phyloP scores from a whole-genome alignment of 2,329 filamentous ascomycete species.

The Periconia macrospinosa region DNA sequence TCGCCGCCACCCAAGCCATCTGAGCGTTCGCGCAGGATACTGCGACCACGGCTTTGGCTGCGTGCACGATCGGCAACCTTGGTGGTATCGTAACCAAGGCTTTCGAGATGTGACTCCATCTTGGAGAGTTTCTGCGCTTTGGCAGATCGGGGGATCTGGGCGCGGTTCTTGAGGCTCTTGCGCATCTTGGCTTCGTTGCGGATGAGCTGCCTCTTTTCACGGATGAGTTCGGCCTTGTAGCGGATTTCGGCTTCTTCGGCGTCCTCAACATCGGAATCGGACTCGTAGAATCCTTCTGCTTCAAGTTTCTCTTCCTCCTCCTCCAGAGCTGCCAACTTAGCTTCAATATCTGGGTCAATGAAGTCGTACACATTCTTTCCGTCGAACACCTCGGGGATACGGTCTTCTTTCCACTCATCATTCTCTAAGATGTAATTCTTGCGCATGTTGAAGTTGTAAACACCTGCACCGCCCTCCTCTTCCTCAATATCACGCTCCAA shows the following conservation, averaged over 20 bases:
- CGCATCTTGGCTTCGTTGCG: slow-evolving; percentile 93
- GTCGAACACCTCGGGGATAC: slow-evolving; percentile 89
- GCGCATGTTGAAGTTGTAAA: slow-evolving; percentile 91
- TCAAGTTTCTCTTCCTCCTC: slow-evolving; percentile 94
- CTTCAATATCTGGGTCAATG: slow-evolving; percentile 94
- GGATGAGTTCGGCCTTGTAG: slow-evolving; percentile 91
- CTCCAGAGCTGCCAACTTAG: slow-evolving; percentile 87
- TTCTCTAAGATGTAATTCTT: slow-evolving; percentile 85
- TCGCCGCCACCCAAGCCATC: slow-evolving; percentile 59
- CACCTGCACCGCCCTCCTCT: slow-evolving; percentile 91
- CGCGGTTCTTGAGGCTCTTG: slow-evolving; percentile 96
- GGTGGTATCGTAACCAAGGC: slow-evolving; percentile 81
- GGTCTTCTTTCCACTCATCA: slow-evolving; percentile 93
- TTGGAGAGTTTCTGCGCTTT: slow-evolving; percentile 81
- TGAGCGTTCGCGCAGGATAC: slow-evolving; percentile 63
- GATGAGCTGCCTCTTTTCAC: slow-evolving; percentile 90
- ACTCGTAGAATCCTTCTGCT: slow-evolving; percentile 91
- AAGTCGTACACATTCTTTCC: slow-evolving; percentile 98
- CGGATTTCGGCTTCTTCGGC: slow-evolving; percentile 84
- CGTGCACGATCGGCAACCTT: slow-evolving; percentile 74
- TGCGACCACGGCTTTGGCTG: slow-evolving; percentile 72
- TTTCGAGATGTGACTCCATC: slow-evolving; percentile 83
- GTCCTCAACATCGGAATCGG: slow-evolving; percentile 72
- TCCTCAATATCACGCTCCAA: slow-evolving; percentile 87
- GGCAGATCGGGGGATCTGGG: slow-evolving; percentile 82